phyloP scores from a whole-genome alignment of 345 rosid genomes.

The Limnanthes douglasii region DNA sequence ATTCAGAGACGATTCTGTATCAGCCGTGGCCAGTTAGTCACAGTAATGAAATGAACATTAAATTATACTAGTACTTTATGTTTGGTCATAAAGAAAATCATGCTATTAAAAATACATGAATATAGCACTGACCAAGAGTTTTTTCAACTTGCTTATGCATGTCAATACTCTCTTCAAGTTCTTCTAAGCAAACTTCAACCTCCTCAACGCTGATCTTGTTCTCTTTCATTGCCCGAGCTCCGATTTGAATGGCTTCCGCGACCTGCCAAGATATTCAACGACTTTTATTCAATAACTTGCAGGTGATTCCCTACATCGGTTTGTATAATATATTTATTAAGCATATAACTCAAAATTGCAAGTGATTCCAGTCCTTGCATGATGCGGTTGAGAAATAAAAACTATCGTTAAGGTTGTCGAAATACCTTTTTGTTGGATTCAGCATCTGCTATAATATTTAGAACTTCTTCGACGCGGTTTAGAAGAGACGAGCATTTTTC shows the following conservation, averaged over 20 bases:
- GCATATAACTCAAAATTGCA: neutral
- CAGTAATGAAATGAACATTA: neutral
- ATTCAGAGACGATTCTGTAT: slow-evolving; percentile 34
- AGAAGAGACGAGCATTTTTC: slow-evolving; percentile 57
- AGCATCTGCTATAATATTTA: slow-evolving; percentile 39
- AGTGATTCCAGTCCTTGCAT: neutral
- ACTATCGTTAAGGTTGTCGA: neutral
- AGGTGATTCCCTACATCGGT: no score
- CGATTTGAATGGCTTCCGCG: slow-evolving; percentile 67
- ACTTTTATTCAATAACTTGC: no score
- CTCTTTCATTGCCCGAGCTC: slow-evolving; percentile 60
- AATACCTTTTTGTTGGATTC: slow-evolving; percentile 72
- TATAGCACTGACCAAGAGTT: slow-evolving; percentile 36
- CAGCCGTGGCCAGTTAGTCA: slow-evolving; percentile 6
- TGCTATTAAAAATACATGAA: neutral
- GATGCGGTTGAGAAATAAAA: slow-evolving; percentile 1
- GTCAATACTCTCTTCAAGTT: slow-evolving; percentile 54
- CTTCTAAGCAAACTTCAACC: slow-evolving; percentile 57
- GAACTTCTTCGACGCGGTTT: slow-evolving; percentile 75
- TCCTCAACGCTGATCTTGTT: slow-evolving; percentile 60
- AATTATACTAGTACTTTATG: neutral
- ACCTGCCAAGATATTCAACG: slow-evolving; percentile 35
- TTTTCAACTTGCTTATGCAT: slow-evolving; percentile 60
- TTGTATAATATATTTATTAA: no score
- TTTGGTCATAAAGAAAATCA: slow-evolving; percentile 1